Base-by-base conservation (phyloP, 306 rosid genomes). In the Delonix regia region DNA sequence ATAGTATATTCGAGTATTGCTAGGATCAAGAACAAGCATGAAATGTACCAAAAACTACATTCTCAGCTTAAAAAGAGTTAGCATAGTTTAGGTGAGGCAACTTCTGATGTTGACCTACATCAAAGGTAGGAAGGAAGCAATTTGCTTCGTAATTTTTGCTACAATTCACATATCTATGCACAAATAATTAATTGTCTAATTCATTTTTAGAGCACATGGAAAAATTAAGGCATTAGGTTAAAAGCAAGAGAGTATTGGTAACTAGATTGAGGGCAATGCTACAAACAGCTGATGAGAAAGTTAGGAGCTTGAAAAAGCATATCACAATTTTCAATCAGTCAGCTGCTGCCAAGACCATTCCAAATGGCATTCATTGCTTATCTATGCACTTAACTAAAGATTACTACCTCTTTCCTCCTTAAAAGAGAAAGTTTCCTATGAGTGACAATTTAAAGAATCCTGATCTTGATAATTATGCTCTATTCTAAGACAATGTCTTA, bases 271-370 rank as follows among this genome's bases (percentile, higher is more conserved):
- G 96, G 87, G 99, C 97, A 78, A 96, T 96, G 97, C 92, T 96
- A 70, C 93, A 90, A 81, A 84, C 97, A 45, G 92, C 95, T 27
- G 98, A 93, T 84, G 97, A 93, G 77, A 93, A 91, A 74, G 94
- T 96, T 73, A 85, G 98, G 84, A 86, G 87, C 87, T 82, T 93
- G 81, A 96, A 90, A 87, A 93, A 89, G 77, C 91, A 96, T 84
- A 96, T 96, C 89, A 89, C 98, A 61, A 93, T 91, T 78, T 93
- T 96, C 67, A 93, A 92, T 85, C 98, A 96, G 87, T 80, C 93
- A 75, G 98, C 97, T 84, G 99, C 97, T 84, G 99, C 97, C 27
- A 96, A 96, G 86, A 88, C 97, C 62, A 86, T 96, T 52, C 99
- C 99, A 74, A 88, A 86, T 76, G 99, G 91, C 77, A 89, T 96